Evolutionary conservation across 164 flowering plant genomes (phyloP).

Genomic region (Paratinospora sagittata): DNA sequence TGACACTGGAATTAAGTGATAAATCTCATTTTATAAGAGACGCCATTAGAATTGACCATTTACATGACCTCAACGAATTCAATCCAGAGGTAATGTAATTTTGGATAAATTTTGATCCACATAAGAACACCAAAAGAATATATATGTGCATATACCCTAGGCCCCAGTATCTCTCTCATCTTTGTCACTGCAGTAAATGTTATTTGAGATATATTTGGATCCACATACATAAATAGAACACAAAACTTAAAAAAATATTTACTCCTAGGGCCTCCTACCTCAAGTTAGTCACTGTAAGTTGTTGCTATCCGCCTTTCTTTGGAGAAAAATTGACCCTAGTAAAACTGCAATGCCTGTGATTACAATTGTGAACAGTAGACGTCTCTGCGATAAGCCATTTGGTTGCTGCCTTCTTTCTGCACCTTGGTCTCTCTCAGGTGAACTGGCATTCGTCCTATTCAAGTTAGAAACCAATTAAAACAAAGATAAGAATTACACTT

Average conservation of each 20-base stretch:
- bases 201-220: background rate
- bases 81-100: background rate
- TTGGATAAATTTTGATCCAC: slow-evolving; percentile 13
- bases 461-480: background rate
- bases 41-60: background rate
- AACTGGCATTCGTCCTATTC: slow-evolving; percentile 36
- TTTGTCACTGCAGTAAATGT: background rate
- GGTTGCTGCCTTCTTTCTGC: slow-evolving; percentile 50
- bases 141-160: background rate
- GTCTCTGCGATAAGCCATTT: slow-evolving; percentile 35
- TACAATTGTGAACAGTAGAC: slow-evolving; percentile 65
- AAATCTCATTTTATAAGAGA: background rate
- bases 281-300: slow-evolving; percentile 24
- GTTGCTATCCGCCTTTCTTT: slow-evolving; percentile 40
- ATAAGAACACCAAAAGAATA: background rate
- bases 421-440: slow-evolving; percentile 44
- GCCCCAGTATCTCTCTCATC: background rate
- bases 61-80: slow-evolving; percentile 9
- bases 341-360: slow-evolving; percentile 82
- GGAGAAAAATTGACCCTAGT: slow-evolving; percentile 72
- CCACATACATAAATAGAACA: slow-evolving; percentile 17
- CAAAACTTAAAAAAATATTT: background rate
- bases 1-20: background rate
- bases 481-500: background rate
- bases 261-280: background rate